Base-by-base conservation (phyloP, 306 rosid genomes). In the Ormosia semicastrata region DNA sequence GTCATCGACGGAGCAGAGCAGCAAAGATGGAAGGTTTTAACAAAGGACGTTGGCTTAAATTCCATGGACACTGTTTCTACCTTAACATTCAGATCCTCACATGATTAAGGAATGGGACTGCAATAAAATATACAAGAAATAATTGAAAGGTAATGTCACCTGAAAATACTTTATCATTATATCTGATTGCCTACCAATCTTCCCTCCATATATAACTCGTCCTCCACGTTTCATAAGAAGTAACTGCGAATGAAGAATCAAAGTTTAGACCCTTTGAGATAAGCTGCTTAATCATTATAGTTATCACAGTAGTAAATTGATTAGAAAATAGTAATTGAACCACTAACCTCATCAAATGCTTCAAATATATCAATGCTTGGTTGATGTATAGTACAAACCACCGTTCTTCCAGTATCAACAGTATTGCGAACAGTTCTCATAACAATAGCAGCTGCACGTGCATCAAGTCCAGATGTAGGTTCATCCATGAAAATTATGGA, bases 191-290 rank as follows among this genome's bases (percentile, higher is more conserved):
- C 4, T 41, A 58, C 97, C 98, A 37, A 94, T 89, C 82, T 91
- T 88, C 32, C 98, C 98, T 4, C 93, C 97, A 64, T 93, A 90
- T 74, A 93, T 86, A 64, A 93, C 92, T 56, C 85, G 81, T 0
- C 98, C 98, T 10, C 98, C 98, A 46, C 93, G 93, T 84, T 93
- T 93, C 97, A 93, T 86, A 2, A 93, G 92, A 86, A 93, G 93
- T 52, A 93, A 89, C 98, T 93, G 85, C n/a, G 76, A 53, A 69
- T 50, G 44, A 40, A 58, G 66, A 83, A 62, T 24, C 69, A 59
- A 41, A 73, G 41, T 29, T 87, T 73, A 71, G 54, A 76, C 46
- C 63, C 33, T 75, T 15, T 7, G 18, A 52, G 58, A 64, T 50
- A 87, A 39, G 78, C 71, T 18, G 60, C 52, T 29, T 59, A 41